Percentiles rank a stretch among this genome's conserved stretches.
Evolutionary conservation across 257 asterid species (phyloP).

Genomic region (Jacaranda mimosifolia): DNA sequence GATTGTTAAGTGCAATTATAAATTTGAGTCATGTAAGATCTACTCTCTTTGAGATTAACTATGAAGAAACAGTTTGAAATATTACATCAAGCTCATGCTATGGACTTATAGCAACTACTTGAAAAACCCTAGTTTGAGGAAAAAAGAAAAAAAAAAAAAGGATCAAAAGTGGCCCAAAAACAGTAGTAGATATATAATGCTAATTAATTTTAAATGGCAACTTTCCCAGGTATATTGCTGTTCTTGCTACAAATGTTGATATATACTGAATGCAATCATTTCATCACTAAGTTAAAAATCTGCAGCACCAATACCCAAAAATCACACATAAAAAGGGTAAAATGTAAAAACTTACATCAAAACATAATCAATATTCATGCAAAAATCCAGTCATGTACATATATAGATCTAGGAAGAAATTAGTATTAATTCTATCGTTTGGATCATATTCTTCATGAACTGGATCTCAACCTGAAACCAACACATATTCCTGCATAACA

Average conservation of each 20-base stretch:
- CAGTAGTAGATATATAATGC: no score
- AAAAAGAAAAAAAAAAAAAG: neutral
- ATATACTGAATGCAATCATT: neutral
- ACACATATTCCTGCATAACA: neutral
- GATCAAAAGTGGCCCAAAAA: no score
- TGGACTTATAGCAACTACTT: neutral
- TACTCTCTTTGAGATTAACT: neutral
- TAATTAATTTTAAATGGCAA: neutral
- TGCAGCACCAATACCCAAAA: slow-evolving; percentile 4
- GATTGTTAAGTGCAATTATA: no score
- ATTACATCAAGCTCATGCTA: neutral
- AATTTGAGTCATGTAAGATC: no score
- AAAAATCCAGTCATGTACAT: neutral
- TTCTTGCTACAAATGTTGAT: neutral
- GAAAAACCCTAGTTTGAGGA: neutral
- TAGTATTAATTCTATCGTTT: neutral
- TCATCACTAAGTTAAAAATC: slow-evolving; percentile 5
- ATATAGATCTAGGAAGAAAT: neutral
- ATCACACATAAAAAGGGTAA: neutral
- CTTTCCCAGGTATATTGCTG: neutral
- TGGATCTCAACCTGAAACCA: neutral
- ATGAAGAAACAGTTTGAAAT: neutral
- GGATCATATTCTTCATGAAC: no score
- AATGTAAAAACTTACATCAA: neutral
- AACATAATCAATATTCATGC: neutral